These are phyloP conservation scores for Podila epicladia DNA, from an alignment of 192 early-diverging fungal genomes.

Conservation along the genomic window DNA sequence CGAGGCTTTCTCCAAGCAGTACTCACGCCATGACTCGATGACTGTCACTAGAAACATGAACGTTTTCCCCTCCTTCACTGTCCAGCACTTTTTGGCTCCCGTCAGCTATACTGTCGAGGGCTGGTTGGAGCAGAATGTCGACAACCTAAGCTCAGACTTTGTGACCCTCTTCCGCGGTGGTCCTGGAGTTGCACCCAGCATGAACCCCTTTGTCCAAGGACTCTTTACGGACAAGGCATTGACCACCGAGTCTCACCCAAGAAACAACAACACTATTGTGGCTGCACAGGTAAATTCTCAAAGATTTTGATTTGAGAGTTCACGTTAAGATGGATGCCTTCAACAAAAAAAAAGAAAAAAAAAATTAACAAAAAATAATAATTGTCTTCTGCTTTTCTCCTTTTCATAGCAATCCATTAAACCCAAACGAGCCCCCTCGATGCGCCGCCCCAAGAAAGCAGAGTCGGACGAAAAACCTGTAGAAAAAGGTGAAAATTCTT, in stretches of 20 bases:
- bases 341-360: not conserved
- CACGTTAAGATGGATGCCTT: not conserved
- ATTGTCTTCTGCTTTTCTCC: not conserved
- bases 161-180: slow-evolving; percentile 85
- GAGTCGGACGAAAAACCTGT: slow-evolving; percentile 17
- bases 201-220: slow-evolving; percentile 78
- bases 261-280: slow-evolving; percentile 79
- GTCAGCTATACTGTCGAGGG: slow-evolving; percentile 71
- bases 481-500: not conserved
- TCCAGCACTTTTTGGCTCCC: slow-evolving; percentile 83
- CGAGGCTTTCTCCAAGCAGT: slow-evolving; percentile 63
- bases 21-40: slow-evolving; percentile 59
- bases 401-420: slow-evolving; percentile 62
- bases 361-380: too few relatives aligned
- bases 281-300: slow-evolving; percentile 65
- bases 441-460: slow-evolving; percentile 61
- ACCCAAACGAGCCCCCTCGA: slow-evolving; percentile 74
- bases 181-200: slow-evolving; percentile 67
- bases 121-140: slow-evolving; percentile 82
- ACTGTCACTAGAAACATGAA: slow-evolving; percentile 56
- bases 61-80: slow-evolving; percentile 66
- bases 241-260: slow-evolving; percentile 85
- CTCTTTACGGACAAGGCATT: slow-evolving; percentile 80
- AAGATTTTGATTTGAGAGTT: not conserved
- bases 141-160: slow-evolving; percentile 85